Evolutionary conservation across 805 yeast species (phyloP).

Genomic region (Wickerhamomyces canadensis): DNA sequence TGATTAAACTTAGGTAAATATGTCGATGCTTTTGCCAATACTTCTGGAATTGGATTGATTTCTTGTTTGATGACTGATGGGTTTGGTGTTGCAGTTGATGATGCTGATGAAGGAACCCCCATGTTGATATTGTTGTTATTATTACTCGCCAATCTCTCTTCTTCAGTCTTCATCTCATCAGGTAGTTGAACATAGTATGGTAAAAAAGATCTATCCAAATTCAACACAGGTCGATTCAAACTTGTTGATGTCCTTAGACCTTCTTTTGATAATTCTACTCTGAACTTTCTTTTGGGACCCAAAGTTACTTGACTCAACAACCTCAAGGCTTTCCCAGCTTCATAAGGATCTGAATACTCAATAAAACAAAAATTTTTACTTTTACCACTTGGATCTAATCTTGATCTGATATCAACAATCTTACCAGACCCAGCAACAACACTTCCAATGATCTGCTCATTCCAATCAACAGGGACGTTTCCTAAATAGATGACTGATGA

Average conservation of each 20-base stretch:
- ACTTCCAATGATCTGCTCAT: slow-evolving; percentile 51
- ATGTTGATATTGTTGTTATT: too few species aligned
- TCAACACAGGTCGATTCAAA: slow-evolving; percentile 37
- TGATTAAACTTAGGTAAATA: slow-evolving; percentile 45
- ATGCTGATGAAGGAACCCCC: slow-evolving; percentile 2
- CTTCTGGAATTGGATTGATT: slow-evolving; percentile 36
- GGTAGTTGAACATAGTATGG: slow-evolving; percentile 60
- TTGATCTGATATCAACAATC: slow-evolving; percentile 54
- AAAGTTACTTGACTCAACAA: slow-evolving; percentile 40
- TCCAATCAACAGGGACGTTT: slow-evolving; percentile 69
- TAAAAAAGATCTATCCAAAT: slow-evolving; percentile 38
- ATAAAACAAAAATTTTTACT: slow-evolving; percentile 66
- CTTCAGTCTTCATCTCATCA: slow-evolving; percentile 12
- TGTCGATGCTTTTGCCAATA: slow-evolving; percentile 48
- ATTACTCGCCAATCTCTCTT: too few species aligned
- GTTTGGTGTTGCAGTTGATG: slow-evolving; percentile 7
- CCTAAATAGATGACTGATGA: slow-evolving; percentile 50
- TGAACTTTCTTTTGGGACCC: slow-evolving; percentile 38
- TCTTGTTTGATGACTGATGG: slow-evolving; percentile 6
- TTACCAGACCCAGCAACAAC: slow-evolving; percentile 71
- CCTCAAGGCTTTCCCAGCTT: slow-evolving; percentile 45
- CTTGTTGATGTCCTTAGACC: slow-evolving; percentile 35
- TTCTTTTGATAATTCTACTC: slow-evolving; percentile 60
- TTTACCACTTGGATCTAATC: slow-evolving; percentile 37
- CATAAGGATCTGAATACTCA: slow-evolving; percentile 47